Evolutionary conservation across 495 filamentous ascomycete genomes (phyloP), one percentile per base, ranked within the genome.

Genomic region (Massariosphaeria phaeospora): DNA sequence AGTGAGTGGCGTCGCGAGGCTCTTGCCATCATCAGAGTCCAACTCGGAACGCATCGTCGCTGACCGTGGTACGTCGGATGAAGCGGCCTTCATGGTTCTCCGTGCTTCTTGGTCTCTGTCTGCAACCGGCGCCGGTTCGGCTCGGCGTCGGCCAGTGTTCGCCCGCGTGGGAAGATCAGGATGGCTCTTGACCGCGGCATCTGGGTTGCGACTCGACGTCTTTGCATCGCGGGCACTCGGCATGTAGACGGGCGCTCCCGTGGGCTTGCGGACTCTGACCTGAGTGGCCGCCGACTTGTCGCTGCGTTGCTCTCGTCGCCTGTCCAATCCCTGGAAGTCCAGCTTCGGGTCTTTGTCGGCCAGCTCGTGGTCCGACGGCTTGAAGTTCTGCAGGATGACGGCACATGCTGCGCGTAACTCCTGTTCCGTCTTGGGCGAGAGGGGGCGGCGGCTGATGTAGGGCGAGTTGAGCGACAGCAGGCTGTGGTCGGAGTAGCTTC

Each of bases 371-470:
- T 66, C 61, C 12, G 61, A 63, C 30, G 69, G 69, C 54, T 67
- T 70, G 61, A 63, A 70, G 43, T 69, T 53, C 43, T 69, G 59
- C 18, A 71, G 48, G 13, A 72, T 61, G 7, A 63, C 51, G 15
- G 66, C 64, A 44, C 70, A 72, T 2, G 70, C 64, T 13, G 53
- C 34, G 21, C 67, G 62, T 5, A 72, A 63, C 46, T 72, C 66
- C 17, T 53, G 54, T 34, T 72, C 70, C 25, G 47, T 53, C 10
- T 50, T 42, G 3, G 63, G 53, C 1, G 64, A 57, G 10, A 72
- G 61, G 25, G 64, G 55, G 29, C 61, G 70, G 17, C 63, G 67
- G 24, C 60, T 62, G 45, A 67, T 66, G 34, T 65, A 60, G n/a
- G 69, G 67, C 26, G 68, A 66, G 20, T 63, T 44, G 2, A 66